Percentiles rank a stretch among this genome's conserved stretches.
phyloP scores from a whole-genome alignment of 306 rosid species.

The Lablab purpureus region DNA sequence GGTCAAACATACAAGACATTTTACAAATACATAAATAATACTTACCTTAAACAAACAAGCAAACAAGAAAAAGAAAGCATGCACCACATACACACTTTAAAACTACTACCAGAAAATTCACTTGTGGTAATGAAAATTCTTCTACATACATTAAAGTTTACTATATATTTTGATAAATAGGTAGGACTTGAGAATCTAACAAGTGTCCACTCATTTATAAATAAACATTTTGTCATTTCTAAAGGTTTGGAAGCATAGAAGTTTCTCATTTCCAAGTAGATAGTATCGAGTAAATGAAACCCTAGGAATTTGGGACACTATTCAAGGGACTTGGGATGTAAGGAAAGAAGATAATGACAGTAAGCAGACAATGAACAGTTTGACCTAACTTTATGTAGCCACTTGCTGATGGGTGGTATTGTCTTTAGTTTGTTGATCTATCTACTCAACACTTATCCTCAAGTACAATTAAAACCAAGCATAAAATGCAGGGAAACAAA shows the following conservation, averaged over 20 bases:
- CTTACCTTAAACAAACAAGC: conserved; percentile 16
- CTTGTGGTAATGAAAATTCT: not conserved
- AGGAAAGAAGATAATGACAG: conserved; percentile 8
- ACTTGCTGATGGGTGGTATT: not conserved
- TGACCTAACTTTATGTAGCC: conserved; percentile 1
- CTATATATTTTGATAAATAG: not conserved
- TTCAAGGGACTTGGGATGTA: not conserved
- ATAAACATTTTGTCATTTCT: not conserved
- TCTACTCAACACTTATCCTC: conserved; percentile 15
- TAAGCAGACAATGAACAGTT: conserved; percentile 14
- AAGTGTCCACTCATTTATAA: conserved; percentile 18
- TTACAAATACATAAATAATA: conserved; percentile 18
- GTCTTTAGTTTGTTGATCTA: not conserved
- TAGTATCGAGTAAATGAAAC: not conserved
- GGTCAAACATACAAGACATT: conserved; percentile 1
- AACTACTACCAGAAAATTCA: not conserved
- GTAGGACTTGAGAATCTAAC: not conserved
- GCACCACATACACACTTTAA: conserved; percentile 25
- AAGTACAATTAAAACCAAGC: conserved; percentile 2
- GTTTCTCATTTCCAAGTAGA: not conserved
- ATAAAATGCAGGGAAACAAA: conserved; percentile 14
- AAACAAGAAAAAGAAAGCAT: not conserved
- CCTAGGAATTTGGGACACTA: not conserved
- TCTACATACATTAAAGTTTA: not conserved
- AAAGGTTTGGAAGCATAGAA: not conserved